phyloP scores from a whole-genome alignment of 805 yeast species.

The Saccharomycopsis selenospora region DNA sequence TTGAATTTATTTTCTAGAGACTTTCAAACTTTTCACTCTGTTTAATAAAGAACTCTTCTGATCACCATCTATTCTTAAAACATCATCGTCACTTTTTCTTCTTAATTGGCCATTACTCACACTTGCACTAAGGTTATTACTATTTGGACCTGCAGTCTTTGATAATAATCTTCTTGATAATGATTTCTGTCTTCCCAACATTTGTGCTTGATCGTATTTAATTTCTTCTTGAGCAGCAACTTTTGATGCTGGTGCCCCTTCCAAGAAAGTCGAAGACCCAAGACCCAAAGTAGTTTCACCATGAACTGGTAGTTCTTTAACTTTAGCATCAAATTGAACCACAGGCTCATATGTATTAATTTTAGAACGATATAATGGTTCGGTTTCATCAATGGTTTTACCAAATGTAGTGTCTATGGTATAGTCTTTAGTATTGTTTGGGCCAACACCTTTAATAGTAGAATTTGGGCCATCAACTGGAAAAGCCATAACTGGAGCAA shows the following conservation, averaged over 20 bases:
- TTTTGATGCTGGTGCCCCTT: slow-evolving; percentile 87
- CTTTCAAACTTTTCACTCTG: slow-evolving; percentile 86
- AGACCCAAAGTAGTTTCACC: slow-evolving; percentile 83
- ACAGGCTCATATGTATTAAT: slow-evolving; percentile 30
- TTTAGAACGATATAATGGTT: slow-evolving; percentile 16
- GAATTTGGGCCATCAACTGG: slow-evolving; percentile 94
- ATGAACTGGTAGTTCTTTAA: slow-evolving; percentile 66
- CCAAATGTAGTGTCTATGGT: slow-evolving; percentile 78
- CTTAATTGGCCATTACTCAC: slow-evolving; percentile 4
- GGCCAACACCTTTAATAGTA: slow-evolving; percentile 64
- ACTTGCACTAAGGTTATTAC: slow-evolving; percentile 14
- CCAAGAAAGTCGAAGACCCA: slow-evolving; percentile 86
- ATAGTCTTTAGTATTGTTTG: slow-evolving; percentile 45
- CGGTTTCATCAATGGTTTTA: slow-evolving; percentile 39
- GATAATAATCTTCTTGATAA: slow-evolving; percentile 55
- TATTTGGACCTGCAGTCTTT: slow-evolving; percentile 22
- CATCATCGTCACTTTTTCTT: slow-evolving; percentile 25
- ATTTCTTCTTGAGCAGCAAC: slow-evolving; percentile 37
- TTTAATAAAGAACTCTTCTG: slow-evolving; percentile 53
- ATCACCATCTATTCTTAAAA: slow-evolving; percentile 27
- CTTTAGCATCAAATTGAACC: slow-evolving; percentile 62
- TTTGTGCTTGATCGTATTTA: slow-evolving; percentile 34
- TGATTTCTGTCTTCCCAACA: slow-evolving; percentile 81
- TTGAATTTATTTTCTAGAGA: slow-evolving; percentile 35
- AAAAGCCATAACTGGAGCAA: slow-evolving; percentile 92